Conservation (phyloP, 169 alveolate species). For the Cryptosporidium bovis region DNA sequence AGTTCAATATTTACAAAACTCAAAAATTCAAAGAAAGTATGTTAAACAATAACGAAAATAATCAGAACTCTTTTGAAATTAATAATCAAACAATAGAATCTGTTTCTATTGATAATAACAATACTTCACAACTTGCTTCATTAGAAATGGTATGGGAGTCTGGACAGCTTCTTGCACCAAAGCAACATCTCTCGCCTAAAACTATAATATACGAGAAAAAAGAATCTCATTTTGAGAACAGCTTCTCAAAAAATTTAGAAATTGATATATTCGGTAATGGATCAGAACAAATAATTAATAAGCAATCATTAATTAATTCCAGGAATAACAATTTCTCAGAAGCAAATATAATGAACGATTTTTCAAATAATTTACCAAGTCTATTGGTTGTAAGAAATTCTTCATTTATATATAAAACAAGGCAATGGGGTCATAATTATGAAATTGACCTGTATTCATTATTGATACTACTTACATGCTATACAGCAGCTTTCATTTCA, state of each 20-base stretch:
- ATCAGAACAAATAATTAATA: background rate
- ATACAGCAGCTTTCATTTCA: slow-evolving; percentile 38
- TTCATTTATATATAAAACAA: slow-evolving; percentile 49
- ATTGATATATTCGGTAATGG: background rate
- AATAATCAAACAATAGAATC: slow-evolving; percentile 29
- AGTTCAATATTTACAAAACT: slow-evolving; percentile 29
- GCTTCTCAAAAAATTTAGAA: background rate
- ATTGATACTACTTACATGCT: slow-evolving; percentile 30
- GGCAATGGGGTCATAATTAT: slow-evolving; percentile 55
- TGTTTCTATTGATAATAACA: slow-evolving; percentile 3
- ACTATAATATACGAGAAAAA: slow-evolving; percentile 8
- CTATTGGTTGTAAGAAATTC: slow-evolving; percentile 16
- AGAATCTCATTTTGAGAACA: slow-evolving; percentile 7
- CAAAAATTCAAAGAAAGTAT: background rate
- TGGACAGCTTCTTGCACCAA: slow-evolving; percentile 71
- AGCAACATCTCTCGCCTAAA: slow-evolving; percentile 32
- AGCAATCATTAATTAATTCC: slow-evolving; percentile 28
- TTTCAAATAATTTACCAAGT: background rate
- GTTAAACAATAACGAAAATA: background rate
- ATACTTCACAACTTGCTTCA: slow-evolving; percentile 64
- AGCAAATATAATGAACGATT: background rate
- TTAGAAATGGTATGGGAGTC: slow-evolving; percentile 74
- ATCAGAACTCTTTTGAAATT: slow-evolving; percentile 19
- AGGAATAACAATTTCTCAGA: slow-evolving; percentile 17
- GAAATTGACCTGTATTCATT: slow-evolving; percentile 33